phyloP scores from a whole-genome alignment of 73 alveolate species.

The Symbiodinium natans region DNA sequence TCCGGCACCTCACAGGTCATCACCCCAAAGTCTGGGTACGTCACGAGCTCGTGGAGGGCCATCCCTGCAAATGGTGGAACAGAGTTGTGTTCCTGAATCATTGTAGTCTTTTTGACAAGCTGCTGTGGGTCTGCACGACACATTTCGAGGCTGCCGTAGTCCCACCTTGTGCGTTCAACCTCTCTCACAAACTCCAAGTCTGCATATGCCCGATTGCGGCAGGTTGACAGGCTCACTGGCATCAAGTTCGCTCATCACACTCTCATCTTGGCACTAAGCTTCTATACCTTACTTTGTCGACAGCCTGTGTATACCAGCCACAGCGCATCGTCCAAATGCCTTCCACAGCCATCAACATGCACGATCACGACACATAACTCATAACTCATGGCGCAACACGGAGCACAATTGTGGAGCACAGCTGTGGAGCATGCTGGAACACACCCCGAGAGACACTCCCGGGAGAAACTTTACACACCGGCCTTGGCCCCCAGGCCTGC shows the following conservation, averaged over 20 bases:
- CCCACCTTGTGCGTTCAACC: constrained; percentile 30
- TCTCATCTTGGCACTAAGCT: too few relatives aligned
- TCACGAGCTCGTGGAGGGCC: constrained; percentile 66
- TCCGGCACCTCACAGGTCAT: constrained; percentile 51
- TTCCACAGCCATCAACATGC: not conserved
- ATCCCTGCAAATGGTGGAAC: constrained; percentile 30
- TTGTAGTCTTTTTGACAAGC: not conserved
- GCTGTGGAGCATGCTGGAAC: too few relatives aligned
- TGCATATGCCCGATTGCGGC: too few relatives aligned
- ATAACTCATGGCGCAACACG: not conserved
- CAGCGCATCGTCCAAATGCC: constrained; percentile 40
- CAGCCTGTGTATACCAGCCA: constrained; percentile 84
- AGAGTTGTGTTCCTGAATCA: too few relatives aligned
- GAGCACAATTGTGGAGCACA: too few relatives aligned
- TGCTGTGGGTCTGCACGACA: constrained; percentile 73
- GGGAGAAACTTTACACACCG: too few relatives aligned
- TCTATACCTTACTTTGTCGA: too few relatives aligned
- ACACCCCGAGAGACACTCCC: too few relatives aligned
- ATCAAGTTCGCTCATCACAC: too few relatives aligned
- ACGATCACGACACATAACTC: not conserved
- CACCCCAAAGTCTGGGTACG: constrained; percentile 37
- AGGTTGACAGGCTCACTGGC: too few relatives aligned
- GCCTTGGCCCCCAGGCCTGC: constrained; percentile 2
- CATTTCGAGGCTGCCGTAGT: constrained; percentile 68
- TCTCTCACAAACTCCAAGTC: too few relatives aligned